A percentile compares a stretch with the other conserved stretches of the same genome.
These are phyloP conservation scores for Zygotorulaspora chibaensis DNA, from an alignment of 805 yeast species.

Conservation along the genomic window DNA sequence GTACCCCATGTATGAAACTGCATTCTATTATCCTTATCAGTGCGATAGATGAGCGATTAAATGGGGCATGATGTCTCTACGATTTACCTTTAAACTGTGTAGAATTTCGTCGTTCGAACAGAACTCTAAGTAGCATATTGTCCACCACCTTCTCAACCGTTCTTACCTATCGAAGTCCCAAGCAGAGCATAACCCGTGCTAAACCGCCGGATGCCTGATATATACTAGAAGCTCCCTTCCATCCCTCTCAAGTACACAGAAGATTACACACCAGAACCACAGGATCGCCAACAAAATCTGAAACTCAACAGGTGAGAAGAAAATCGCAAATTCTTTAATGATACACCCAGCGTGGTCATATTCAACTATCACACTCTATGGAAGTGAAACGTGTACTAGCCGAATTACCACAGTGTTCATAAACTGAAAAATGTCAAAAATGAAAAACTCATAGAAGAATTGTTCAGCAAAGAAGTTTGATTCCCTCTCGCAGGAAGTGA, in stretches of 20 bases:
- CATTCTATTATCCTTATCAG: constrained; percentile 32
- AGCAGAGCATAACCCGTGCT: too few relatives aligned
- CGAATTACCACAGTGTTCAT: constrained; percentile 20
- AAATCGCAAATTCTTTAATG: constrained; percentile 8
- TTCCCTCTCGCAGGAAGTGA: not conserved
- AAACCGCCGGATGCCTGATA: not conserved
- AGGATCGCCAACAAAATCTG: not conserved
- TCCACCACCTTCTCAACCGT: too few relatives aligned
- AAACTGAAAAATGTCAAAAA: constrained; percentile 13
- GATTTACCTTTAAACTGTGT: constrained; percentile 15
- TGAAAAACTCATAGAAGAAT: constrained; percentile 24
- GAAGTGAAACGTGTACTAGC: constrained; percentile 27
- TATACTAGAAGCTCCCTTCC: not conserved
- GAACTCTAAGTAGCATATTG: too few relatives aligned
- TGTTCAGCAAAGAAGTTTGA: constrained; percentile 7
- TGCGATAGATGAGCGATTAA: constrained; percentile 41
- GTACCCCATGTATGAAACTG: constrained; percentile 40
- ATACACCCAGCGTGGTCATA: constrained; percentile 20
- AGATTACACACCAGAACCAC: not conserved
- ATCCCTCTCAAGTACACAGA: not conserved
- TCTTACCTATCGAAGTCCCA: too few relatives aligned
- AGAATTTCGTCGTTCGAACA: not conserved
- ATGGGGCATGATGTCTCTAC: constrained; percentile 34
- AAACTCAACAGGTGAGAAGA: constrained; percentile 1
- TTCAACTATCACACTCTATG: constrained; percentile 26